Conservation (phyloP, 2,329 filamentous ascomycete species). For the Monosporascus sp. region DNA sequence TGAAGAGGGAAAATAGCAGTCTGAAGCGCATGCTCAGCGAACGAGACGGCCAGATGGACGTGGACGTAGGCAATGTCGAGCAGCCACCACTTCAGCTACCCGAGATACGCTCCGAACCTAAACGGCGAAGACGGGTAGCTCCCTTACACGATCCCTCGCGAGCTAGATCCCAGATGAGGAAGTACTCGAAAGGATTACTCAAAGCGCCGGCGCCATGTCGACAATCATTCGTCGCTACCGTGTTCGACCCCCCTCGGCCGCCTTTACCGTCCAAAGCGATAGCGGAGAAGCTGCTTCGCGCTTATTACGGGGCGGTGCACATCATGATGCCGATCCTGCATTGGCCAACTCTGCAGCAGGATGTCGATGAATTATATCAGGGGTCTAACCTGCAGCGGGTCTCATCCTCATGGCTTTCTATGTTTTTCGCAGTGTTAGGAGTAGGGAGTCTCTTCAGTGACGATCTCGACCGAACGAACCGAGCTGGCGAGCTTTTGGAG, state of each 20-base stretch:
- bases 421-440: constrained; percentile 79
- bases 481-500: constrained; percentile 63
- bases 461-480: constrained; percentile 46
- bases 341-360: constrained; percentile 74
- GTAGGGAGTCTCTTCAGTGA: constrained; percentile 71
- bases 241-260: constrained; percentile 50
- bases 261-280: constrained; percentile 64
- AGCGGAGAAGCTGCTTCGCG: constrained; percentile 66
- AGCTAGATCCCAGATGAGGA: constrained; percentile 67
- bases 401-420: constrained; percentile 66
- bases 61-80: constrained; percentile 41
- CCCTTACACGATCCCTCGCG: constrained; percentile 63
- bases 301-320: constrained; percentile 74
- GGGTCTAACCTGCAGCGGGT: constrained; percentile 53
- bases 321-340: constrained; percentile 79
- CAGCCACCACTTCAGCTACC: constrained; percentile 54
- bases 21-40: constrained; percentile 60
- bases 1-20: constrained; percentile 74
- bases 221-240: constrained; percentile 36
- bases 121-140: constrained; percentile 55
- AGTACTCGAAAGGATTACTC: constrained; percentile 72
- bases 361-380: constrained; percentile 73
- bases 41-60: constrained; percentile 43
- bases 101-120: constrained; percentile 59
- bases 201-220: constrained; percentile 68